phyloP scores from a whole-genome alignment of 441 rosid species.

The Pelargonium australe region DNA sequence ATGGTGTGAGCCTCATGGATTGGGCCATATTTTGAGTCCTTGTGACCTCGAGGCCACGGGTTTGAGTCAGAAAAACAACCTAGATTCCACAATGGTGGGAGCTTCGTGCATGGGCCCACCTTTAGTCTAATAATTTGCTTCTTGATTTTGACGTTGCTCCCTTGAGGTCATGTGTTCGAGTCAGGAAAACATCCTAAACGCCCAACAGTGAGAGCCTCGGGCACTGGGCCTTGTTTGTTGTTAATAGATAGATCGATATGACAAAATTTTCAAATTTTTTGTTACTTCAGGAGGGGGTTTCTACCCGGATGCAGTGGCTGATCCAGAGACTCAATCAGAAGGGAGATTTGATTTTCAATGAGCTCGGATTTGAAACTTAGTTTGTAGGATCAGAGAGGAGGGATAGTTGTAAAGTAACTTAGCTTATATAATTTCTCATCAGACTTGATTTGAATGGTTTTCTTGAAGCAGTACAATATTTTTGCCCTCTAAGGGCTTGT shows the following conservation, averaged over 20 bases:
- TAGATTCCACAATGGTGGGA: too few relatives aligned
- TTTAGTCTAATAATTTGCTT: too few relatives aligned
- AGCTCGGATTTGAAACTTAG: not conserved
- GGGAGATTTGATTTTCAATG: not conserved
- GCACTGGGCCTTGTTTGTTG: not conserved
- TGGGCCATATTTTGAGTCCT: too few relatives aligned
- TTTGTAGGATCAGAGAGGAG: not conserved
- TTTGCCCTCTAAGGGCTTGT: not conserved
- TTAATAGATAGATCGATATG: not conserved
- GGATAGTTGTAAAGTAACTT: not conserved
- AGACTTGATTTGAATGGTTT: not conserved
- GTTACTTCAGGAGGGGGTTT: not conserved
- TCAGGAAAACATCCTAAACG: too few relatives aligned
- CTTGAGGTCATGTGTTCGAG: too few relatives aligned
- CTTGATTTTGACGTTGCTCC: too few relatives aligned
- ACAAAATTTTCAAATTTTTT: not conserved
- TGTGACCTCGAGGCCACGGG: too few relatives aligned
- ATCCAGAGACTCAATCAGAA: not conserved
- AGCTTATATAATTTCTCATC: not conserved
- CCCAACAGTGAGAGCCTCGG: too few relatives aligned
- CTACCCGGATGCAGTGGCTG: not conserved
- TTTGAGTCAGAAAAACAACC: too few relatives aligned
- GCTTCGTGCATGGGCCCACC: too few relatives aligned
- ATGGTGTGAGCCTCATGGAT: too few relatives aligned
- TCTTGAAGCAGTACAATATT: too few relatives aligned